Conservation (phyloP, 495 filamentous ascomycete genomes). For the Annulohypoxylon bovei region DNA sequence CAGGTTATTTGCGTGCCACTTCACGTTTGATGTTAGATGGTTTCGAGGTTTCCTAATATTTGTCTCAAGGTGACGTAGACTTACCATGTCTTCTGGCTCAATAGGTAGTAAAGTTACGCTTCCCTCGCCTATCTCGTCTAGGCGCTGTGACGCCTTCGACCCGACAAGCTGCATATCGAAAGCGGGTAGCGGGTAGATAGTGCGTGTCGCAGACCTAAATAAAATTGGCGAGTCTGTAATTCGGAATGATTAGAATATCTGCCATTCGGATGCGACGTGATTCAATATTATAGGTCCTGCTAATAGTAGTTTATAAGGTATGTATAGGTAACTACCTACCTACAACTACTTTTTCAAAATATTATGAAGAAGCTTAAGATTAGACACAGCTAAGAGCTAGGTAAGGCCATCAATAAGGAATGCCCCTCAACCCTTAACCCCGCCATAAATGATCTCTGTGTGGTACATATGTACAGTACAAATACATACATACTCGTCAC, state of each 20-base stretch:
- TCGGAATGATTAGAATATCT: background rate
- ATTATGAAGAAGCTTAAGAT: background rate
- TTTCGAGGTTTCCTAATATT: background rate
- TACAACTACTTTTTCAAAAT: background rate
- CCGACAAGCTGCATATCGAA: conserved; percentile 46
- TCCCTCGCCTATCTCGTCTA: conserved; percentile 80
- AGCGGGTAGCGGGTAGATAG: background rate
- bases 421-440: conserved; percentile 26
- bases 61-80: too few relatives aligned
- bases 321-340: background rate
- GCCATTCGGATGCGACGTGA: background rate
- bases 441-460: background rate
- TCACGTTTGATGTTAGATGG: conserved; percentile 9
- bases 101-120: conserved; percentile 83
- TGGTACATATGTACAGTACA: too few relatives aligned
- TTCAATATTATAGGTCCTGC: background rate
- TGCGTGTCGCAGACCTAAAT: background rate
- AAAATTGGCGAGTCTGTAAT: background rate
- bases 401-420: too few relatives aligned
- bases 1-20: conserved; percentile 98
- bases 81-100: conserved; percentile 96
- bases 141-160: conserved; percentile 55
- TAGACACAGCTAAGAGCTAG: background rate
- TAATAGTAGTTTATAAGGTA: background rate
- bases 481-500: too few relatives aligned